Percentiles rank a stretch among this genome's conserved stretches.
These are phyloP conservation scores for Atkinsonella texensis DNA, from an alignment of 2,329 filamentous ascomycete species.

Conservation along the genomic window DNA sequence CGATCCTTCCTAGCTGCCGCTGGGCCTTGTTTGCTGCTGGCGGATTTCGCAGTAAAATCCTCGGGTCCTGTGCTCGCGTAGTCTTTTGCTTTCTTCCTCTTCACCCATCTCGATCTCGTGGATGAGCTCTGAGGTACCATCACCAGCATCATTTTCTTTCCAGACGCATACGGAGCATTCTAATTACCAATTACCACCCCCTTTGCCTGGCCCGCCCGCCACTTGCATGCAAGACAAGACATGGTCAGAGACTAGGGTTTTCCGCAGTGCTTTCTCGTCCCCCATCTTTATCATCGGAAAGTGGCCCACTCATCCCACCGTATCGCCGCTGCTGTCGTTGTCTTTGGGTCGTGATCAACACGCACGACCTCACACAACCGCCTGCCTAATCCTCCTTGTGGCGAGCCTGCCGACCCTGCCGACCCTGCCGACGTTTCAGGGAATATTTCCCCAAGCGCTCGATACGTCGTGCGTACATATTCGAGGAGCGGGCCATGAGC, in stretches of 20 bases:
- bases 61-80: background rate
- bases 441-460: background rate
- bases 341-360: conserved; percentile 1
- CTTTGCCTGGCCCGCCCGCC: background rate
- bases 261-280: background rate
- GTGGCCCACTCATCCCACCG: conserved; percentile 3
- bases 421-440: background rate
- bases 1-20: no score
- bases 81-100: background rate
- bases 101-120: background rate
- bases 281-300: conserved; percentile 1
- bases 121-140: no score
- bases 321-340: conserved; percentile 1
- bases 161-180: no score
- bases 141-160: no score
- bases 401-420: background rate
- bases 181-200: no score
- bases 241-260: background rate
- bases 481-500: conserved; percentile 9
- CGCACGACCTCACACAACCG: background rate
- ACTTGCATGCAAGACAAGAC: background rate
- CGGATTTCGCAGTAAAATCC: background rate
- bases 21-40: no score
- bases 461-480: background rate
- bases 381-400: background rate